Percentiles rank a stretch among this genome's conserved stretches.
Evolutionary conservation across 2,329 filamentous ascomycete genomes (phyloP).

Genomic region (Ophiostoma perfectum): DNA sequence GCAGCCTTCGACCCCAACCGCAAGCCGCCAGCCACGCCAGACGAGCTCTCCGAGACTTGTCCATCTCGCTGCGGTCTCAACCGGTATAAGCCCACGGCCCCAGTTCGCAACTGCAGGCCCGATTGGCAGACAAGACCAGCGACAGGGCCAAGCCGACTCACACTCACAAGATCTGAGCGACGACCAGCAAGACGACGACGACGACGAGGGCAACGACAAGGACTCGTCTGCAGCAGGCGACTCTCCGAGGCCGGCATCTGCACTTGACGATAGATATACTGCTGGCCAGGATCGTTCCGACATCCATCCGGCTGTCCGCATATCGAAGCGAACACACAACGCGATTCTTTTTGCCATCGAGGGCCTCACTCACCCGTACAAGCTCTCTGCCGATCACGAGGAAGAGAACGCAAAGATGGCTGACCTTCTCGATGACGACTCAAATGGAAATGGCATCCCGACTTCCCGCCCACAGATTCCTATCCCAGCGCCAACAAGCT

Average conservation of each 20-base stretch:
- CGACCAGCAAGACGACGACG: constrained; percentile 35
- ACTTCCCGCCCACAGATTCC: constrained; percentile 42
- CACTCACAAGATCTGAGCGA: constrained; percentile 46
- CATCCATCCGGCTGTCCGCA: constrained; percentile 50
- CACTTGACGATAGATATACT: constrained; percentile 27
- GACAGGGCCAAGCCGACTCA: constrained; percentile 30
- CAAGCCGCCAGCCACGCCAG: not conserved
- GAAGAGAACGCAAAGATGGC: constrained; percentile 94
- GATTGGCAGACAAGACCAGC: constrained; percentile 26
- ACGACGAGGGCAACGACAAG: constrained; percentile 27
- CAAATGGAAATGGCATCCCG: constrained; percentile 48
- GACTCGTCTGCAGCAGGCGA: constrained; percentile 31
- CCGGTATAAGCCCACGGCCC: constrained; percentile 44
- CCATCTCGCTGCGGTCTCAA: constrained; percentile 44
- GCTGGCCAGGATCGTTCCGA: constrained; percentile 34
- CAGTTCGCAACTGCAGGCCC: constrained; percentile 30
- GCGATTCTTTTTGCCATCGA: constrained; percentile 91
- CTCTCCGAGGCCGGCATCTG: not conserved
- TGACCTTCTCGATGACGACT: constrained; percentile 50
- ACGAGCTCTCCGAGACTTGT: constrained; percentile 32
- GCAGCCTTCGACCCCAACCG: constrained; percentile 3
- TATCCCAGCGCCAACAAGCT: constrained; percentile 48
- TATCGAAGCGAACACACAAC: constrained; percentile 79
- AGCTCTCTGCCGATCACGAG: constrained; percentile 74
- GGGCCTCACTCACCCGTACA: constrained; percentile 73